phyloP scores from a whole-genome alignment of 441 rosid species.

The Viola pubescens region DNA sequence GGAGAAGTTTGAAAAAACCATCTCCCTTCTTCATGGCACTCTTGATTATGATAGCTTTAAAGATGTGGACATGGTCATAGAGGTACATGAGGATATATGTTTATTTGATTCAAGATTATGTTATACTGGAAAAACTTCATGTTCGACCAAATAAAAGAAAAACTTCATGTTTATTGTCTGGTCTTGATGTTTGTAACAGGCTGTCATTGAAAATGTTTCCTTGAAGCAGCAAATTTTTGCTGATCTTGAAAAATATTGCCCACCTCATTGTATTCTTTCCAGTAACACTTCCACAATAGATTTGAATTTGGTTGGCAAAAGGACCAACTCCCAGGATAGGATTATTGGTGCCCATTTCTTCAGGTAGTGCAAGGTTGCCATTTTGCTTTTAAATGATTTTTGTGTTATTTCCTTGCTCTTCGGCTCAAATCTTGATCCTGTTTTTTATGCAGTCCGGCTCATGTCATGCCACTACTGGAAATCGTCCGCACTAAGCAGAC shows the following conservation, averaged over 20 bases:
- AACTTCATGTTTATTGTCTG: constrained; percentile 11
- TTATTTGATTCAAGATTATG: neutral
- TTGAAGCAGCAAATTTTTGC: constrained; percentile 88
- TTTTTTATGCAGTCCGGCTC: constrained; percentile 71
- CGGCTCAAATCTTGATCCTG: constrained; percentile 15
- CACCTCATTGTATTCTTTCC: constrained; percentile 80
- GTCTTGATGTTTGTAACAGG: constrained; percentile 53
- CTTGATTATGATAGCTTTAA: constrained; percentile 81
- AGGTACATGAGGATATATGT: constrained; percentile 40
- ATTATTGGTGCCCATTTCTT: constrained; percentile 97
- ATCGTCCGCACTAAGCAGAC: constrained; percentile 86
- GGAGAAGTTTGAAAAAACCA: constrained; percentile 79
- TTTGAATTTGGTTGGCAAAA: constrained; percentile 76
- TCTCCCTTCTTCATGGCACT: constrained; percentile 69
- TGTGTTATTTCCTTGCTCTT: constrained; percentile 1
- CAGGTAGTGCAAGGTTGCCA: constrained; percentile 39
- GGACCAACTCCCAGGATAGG: constrained; percentile 67
- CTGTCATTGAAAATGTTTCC: constrained; percentile 79
- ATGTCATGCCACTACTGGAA: constrained; percentile 94
- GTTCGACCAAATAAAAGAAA: constrained; percentile 5
- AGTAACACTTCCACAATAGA: constrained; percentile 95
- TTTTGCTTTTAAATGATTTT: neutral
- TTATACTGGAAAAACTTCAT: neutral
- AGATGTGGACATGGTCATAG: constrained; percentile 95
- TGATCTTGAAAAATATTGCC: constrained; percentile 85